Conservation (phyloP, 2,329 filamentous ascomycete species). For the Xylariaceae sp. region DNA sequence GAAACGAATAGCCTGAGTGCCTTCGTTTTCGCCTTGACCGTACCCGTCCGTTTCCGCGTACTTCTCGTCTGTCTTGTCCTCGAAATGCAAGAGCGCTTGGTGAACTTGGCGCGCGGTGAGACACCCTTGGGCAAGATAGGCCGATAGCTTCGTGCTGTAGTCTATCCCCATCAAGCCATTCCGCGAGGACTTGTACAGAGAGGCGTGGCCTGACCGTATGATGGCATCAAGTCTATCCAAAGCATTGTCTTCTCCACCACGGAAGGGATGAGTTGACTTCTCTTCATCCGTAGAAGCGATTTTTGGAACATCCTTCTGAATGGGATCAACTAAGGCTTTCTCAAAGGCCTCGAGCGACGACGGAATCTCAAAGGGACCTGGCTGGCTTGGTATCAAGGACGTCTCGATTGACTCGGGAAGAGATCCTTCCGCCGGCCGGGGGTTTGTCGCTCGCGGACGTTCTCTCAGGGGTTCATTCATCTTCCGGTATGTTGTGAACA, state of each 20-base stretch:
- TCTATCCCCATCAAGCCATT: constrained; percentile 66
- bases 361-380: constrained; percentile 58
- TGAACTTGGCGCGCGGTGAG: constrained; percentile 70
- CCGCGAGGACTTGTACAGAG: constrained; percentile 61
- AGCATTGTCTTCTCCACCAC: constrained; percentile 60
- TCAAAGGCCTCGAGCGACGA: constrained; percentile 48
- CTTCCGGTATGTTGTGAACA: constrained; percentile 72
- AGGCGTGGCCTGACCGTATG: constrained; percentile 55
- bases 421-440: constrained; percentile 43
- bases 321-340: constrained; percentile 50
- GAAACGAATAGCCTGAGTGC: constrained; percentile 63
- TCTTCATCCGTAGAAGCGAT: constrained; percentile 45
- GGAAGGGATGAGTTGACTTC: constrained; percentile 58
- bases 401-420: constrained; percentile 53
- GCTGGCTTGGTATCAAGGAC: constrained; percentile 50
- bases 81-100: constrained; percentile 59
- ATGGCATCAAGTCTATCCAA: constrained; percentile 55
- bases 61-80: constrained; percentile 50
- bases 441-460: constrained; percentile 53
- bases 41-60: constrained; percentile 49
- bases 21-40: constrained; percentile 64
- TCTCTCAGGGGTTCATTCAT: constrained; percentile 63
- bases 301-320: constrained; percentile 47
- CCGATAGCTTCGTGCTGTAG: constrained; percentile 71
- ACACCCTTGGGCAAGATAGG: constrained; percentile 65